Percentiles rank a stretch among this genome's conserved stretches.
Evolutionary conservation across 2,329 filamentous ascomycete genomes (phyloP).

Genomic region (Diaporthe citri): DNA sequence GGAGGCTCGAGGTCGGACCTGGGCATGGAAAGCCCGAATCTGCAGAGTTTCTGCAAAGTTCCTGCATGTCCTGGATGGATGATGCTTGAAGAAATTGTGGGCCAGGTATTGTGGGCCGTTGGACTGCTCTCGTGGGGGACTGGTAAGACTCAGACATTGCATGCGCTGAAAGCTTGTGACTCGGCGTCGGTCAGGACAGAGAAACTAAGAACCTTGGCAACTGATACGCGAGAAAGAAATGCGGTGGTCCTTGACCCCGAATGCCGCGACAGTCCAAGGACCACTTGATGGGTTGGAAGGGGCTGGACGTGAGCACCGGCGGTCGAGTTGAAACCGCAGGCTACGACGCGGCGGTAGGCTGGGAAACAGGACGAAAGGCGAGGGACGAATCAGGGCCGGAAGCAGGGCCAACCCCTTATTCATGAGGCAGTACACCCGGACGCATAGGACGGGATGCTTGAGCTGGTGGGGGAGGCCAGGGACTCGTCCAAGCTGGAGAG

Average conservation of each 20-base stretch:
- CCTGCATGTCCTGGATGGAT: slow-evolving; percentile 26
- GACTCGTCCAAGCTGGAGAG: background rate
- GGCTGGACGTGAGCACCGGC: slow-evolving; percentile 16
- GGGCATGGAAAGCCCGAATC: slow-evolving; percentile 10
- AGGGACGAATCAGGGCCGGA: slow-evolving; percentile 8
- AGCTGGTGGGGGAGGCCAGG: slow-evolving; percentile 7
- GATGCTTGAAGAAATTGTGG: slow-evolving; percentile 14
- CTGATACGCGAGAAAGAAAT: slow-evolving; percentile 1
- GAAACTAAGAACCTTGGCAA: slow-evolving; percentile 18
- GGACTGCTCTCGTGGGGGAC: slow-evolving; percentile 7
- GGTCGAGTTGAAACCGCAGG: slow-evolving; percentile 15
- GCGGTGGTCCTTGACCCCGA: background rate
- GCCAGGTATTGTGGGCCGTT: background rate
- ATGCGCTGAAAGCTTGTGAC: slow-evolving; percentile 35
- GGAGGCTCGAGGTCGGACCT: slow-evolving; percentile 8
- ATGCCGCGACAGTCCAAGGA: background rate
- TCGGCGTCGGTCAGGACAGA: background rate
- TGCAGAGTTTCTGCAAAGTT: slow-evolving; percentile 24
- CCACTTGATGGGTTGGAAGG: background rate
- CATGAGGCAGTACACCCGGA: slow-evolving; percentile 15
- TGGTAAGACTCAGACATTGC: slow-evolving; percentile 30
- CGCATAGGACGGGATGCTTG: slow-evolving; percentile 12
- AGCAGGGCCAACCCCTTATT: background rate
- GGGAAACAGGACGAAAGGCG: background rate
- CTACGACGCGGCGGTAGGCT: slow-evolving; percentile 6